A percentile compares a stretch with the other conserved stretches of the same genome.
Conservation (phyloP, 169 alveolate species). For the Cryptosporidium ryanae region DNA sequence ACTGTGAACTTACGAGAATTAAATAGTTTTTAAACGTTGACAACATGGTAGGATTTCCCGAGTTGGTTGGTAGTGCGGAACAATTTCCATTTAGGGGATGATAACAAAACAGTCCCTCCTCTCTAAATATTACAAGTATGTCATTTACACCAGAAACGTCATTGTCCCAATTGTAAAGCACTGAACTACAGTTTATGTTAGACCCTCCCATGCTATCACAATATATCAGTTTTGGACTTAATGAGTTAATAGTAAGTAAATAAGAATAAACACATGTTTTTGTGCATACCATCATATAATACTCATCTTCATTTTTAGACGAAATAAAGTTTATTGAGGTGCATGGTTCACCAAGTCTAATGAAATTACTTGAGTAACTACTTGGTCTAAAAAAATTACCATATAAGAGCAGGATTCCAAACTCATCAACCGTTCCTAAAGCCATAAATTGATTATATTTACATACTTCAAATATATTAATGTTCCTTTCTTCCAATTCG, state of each 20-base stretch:
- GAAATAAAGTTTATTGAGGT: conserved; percentile 67
- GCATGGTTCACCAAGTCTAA: conserved; percentile 54
- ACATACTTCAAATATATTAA: conserved; percentile 52
- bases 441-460: conserved; percentile 47
- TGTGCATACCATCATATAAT: conserved; percentile 59
- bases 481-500: conserved; percentile 41
- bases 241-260: conserved; percentile 8
- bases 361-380: conserved; percentile 43
- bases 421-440: conserved; percentile 62
- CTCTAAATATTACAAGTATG: conserved; percentile 53
- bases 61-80: conserved; percentile 65
- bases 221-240: conserved; percentile 25
- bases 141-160: conserved; percentile 8
- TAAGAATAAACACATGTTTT: conserved; percentile 31
- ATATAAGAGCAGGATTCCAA: conserved; percentile 43
- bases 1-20: conserved; percentile 23
- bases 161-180: conserved; percentile 22
- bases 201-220: conserved; percentile 69
- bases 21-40: conserved; percentile 54
- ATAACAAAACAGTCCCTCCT: conserved; percentile 63
- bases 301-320: conserved; percentile 21
- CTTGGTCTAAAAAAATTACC: conserved; percentile 53
- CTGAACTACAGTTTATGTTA: conserved; percentile 43
- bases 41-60: conserved; percentile 47
- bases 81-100: conserved; percentile 68